Base-by-base conservation (phyloP, 1,139 yeast species). In the Pichia sp. region DNA sequence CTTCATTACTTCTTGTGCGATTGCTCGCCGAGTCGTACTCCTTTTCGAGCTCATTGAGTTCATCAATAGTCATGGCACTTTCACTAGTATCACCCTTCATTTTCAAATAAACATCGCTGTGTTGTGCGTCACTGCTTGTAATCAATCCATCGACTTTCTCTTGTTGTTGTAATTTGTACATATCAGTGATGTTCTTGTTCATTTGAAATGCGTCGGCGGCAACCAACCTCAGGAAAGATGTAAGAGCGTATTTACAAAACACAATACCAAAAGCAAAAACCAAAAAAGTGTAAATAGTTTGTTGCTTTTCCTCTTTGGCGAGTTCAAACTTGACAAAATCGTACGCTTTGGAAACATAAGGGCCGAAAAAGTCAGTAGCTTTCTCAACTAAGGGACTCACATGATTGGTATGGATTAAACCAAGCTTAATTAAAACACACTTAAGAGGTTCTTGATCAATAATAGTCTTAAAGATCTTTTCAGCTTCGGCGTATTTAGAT, bases 191-290 rank as follows among this genome's bases (percentile, higher is more conserved):
- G 28, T 56, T 52, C 38, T 51, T 46, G 37, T 51, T 50, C 43
- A 57, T 40, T 38, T 52, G 49, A 41, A 57, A 52, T 2, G 57
- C 53, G 40, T 59, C 63, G 16, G 44, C 52, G 9, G 51, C 49
- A 29, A 56, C 47, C 2, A 45, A 8, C 36, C 41, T 50, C 5
- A 55, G 41, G 6, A 55, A 7, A 7, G 29, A 27, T 6, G 53
- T 47, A 11, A 51, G 31, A 3, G 49, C 31, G 6, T 41, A 34
- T 29, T 45, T 48, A 29, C 53, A 49, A n/a, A 49, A 36, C 29
- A 56, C 37, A 29, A 55, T 44, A 7, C 49, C 51, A 2, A 51
- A 44, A 10, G 46, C 45, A 27, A 54, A 27, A 10, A 52, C 49
- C 29, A 57, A 39, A 26, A 52, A 45, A 8, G 52, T 34, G 27